phyloP scores from a whole-genome alignment of 306 rosid genomes.

The Trichosanthes truncata region DNA sequence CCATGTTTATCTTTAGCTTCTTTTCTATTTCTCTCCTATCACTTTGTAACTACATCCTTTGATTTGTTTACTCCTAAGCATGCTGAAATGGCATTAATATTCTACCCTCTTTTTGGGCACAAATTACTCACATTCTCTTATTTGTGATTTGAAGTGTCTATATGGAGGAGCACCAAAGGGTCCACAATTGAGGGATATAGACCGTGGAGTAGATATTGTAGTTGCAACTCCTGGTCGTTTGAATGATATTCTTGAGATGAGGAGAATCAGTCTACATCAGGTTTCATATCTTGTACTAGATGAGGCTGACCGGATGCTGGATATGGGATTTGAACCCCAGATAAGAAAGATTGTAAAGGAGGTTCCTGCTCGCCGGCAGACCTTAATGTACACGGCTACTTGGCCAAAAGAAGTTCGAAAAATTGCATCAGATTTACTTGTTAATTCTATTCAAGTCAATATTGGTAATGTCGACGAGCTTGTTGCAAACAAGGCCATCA shows the following conservation, averaged over 20 bases:
- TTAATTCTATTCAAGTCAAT: conserved; percentile 90
- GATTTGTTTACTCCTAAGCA: neutral
- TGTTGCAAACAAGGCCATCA: conserved; percentile 91
- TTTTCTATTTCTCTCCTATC: neutral
- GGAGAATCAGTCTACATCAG: conserved; percentile 81
- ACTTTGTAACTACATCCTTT: neutral
- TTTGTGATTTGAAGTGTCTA: conserved; percentile 46
- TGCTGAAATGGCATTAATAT: neutral
- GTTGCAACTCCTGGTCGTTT: conserved; percentile 99
- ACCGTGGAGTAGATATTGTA: conserved; percentile 87
- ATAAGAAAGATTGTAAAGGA: conserved; percentile 92
- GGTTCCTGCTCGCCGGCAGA: conserved; percentile 92
- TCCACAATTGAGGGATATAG: conserved; percentile 92
- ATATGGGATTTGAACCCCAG: conserved; percentile 99
- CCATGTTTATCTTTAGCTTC: neutral
- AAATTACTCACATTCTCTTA: neutral
- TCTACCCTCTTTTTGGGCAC: neutral
- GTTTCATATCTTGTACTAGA: conserved; percentile 89
- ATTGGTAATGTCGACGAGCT: conserved; percentile 97
- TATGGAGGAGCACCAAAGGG: conserved; percentile 99
- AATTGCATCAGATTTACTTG: conserved; percentile 92
- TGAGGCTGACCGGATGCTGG: conserved; percentile 98
- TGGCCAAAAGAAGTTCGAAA: conserved; percentile 99
- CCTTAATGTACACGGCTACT: conserved; percentile 98
- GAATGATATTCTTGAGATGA: conserved; percentile 99